Conservation (phyloP, 164 flowering plant species). For the Magnolia sinica region DNA sequence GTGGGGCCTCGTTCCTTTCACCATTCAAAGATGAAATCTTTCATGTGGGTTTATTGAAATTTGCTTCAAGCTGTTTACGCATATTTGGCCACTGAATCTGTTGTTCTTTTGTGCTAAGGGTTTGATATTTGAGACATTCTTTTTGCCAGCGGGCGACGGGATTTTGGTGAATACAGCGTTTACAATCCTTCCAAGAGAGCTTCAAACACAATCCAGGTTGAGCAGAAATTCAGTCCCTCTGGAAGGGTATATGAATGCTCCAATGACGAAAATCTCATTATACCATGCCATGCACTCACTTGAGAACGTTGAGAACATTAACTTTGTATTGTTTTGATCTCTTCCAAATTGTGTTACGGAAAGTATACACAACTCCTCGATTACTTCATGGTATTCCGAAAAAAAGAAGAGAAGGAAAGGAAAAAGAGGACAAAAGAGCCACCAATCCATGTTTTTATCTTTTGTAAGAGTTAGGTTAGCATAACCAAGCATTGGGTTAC, state of each 20-base stretch:
- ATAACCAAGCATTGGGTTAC: no score
- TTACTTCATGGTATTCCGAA: no score
- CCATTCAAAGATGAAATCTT: not conserved
- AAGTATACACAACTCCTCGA: no score
- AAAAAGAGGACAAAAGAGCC: no score
- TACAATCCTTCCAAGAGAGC: slow-evolving; percentile 56
- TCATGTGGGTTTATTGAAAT: not conserved
- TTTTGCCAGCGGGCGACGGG: slow-evolving; percentile 83
- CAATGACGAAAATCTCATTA: not conserved
- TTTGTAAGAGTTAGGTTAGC: no score
- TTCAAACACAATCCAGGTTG: not conserved
- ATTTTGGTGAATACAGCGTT: slow-evolving; percentile 88
- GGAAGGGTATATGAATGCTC: not conserved
- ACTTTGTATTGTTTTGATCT: no score
- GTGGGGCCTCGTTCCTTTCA: not conserved
- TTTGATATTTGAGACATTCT: slow-evolving; percentile 38
- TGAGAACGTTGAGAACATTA: no score
- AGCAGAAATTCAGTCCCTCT: not conserved
- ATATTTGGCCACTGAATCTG: slow-evolving; percentile 1
- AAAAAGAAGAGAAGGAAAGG: no score
- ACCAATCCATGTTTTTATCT: no score
- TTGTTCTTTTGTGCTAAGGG: not conserved
- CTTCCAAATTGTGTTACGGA: no score
- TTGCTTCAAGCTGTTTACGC: not conserved
- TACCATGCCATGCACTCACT: not conserved